Conservation (phyloP, 192 early-diverging fungal genomes). For the Martensiomyces pterosporus region DNA sequence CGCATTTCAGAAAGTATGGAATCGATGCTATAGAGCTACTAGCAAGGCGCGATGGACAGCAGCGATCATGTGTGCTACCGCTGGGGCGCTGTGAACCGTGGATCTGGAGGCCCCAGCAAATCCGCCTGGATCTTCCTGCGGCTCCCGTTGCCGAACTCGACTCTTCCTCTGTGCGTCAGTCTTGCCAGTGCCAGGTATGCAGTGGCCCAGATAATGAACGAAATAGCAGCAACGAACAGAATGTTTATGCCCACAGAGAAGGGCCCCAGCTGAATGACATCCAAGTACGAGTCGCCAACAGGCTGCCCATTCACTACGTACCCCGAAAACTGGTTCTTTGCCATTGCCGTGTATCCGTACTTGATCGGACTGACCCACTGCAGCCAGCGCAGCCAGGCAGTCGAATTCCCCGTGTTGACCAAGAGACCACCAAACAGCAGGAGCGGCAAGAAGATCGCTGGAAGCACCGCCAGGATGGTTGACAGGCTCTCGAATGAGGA, state of each 20-base stretch:
- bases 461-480: constrained; percentile 46
- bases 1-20: too few species aligned
- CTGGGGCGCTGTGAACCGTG: constrained; percentile 12
- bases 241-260: constrained; percentile 45
- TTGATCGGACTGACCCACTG: constrained; percentile 56
- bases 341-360: constrained; percentile 53
- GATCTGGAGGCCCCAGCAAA: constrained; percentile 25
- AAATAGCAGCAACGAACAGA: constrained; percentile 19
- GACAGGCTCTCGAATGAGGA: constrained; percentile 45
- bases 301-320: constrained; percentile 27
- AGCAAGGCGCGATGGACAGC: too few species aligned
- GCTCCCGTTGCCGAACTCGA: constrained; percentile 1
- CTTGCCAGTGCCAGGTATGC: constrained; percentile 33
- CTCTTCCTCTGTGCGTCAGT: constrained; percentile 11
- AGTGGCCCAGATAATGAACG: constrained; percentile 12
- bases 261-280: constrained; percentile 23
- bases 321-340: constrained; percentile 50
- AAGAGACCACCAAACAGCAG: constrained; percentile 58
- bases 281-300: constrained; percentile 36
- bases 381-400: constrained; percentile 53
- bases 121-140: constrained; percentile 4
- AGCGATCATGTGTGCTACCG: too few species aligned
- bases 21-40: too few species aligned
- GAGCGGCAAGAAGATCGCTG: constrained; percentile 53
- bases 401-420: constrained; percentile 56